Base-by-base conservation (phyloP, 495 filamentous ascomycete genomes). In the Elaphomyces granulatus region DNA sequence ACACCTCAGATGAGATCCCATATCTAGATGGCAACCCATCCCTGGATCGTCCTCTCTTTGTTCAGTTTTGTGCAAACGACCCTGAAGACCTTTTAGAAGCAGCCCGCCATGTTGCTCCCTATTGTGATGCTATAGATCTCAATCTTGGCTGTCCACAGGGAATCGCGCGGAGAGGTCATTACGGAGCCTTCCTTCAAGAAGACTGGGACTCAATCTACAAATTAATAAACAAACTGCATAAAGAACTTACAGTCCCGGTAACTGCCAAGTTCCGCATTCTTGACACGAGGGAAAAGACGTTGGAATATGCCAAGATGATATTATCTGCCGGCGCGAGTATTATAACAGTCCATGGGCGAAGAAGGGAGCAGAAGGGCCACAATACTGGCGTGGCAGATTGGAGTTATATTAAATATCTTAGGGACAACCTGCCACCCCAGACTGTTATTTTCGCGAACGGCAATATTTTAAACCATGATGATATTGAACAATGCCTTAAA, bases 61-160 rank as follows among this genome's bases (percentile, higher is more conserved):
- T 94, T 8, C 90, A 99, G 50, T 99, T 99, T 64, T 96, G 92
- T 65, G 77, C 88, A 35, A 96, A 99, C 54, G 67, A 83, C 32
- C 83, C 90, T 0, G 66, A 81, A 21, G 72, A 80, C 36, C 68
- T 96, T 3, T 64, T 94, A 12, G 62, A 67, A 26, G 87, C 88
- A 2, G 88, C 88, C 2, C 65, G 70, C 16, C 66, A 80, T 37
- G 85, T 83, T 0, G 72, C 77, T 2, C 81, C 82, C 0, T 81
- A 83, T 60, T 94, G 87, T 54, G 90, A 99, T 52, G 90, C 87
- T 2, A 82, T 99, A 7, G 92, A 99, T 55, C 63, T 99, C 46
- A 99, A 99, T 54, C 71, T 99, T 1, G 90, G 90, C n/a, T 99
- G 90, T 63, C 90, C 90, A 1, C 90, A 99, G 52, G 87, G 87